phyloP scores from a whole-genome alignment of 495 filamentous ascomycete species.

The Durotheca rogersii region DNA sequence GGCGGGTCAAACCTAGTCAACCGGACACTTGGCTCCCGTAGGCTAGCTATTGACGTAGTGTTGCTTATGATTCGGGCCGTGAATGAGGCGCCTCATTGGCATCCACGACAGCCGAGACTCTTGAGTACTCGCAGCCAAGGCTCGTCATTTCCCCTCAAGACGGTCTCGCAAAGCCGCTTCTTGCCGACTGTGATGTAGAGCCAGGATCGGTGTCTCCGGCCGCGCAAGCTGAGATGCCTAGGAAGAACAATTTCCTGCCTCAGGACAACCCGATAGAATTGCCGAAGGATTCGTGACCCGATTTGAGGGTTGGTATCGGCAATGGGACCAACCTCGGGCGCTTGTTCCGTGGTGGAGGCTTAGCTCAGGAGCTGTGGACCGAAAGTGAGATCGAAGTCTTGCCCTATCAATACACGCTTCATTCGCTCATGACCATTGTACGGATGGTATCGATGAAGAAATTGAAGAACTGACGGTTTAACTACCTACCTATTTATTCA shows the following conservation, averaged over 20 bases:
- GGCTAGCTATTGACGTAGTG: background rate
- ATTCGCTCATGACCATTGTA: too few relatives aligned
- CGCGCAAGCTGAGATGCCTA: background rate
- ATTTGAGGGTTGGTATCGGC: constrained; percentile 2
- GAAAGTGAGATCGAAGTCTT: too few relatives aligned
- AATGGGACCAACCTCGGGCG: too few relatives aligned
- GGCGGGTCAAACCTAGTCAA: constrained; percentile 2
- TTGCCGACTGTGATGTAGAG: background rate
- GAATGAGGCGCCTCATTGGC: background rate
- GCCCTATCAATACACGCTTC: too few relatives aligned
- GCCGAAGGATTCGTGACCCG: background rate
- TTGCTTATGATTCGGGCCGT: background rate
- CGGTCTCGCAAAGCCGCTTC: background rate
- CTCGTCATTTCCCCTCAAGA: background rate
- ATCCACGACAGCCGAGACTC: constrained; percentile 1
- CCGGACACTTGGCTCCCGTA: background rate
- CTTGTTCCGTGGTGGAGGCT: too few relatives aligned
- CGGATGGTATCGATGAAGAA: too few relatives aligned
- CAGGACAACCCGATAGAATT: constrained; percentile 3
- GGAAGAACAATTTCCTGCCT: background rate
- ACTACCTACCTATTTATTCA: too few relatives aligned
- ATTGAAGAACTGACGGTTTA: too few relatives aligned
- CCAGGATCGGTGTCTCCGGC: constrained; percentile 4
- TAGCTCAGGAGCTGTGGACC: too few relatives aligned
- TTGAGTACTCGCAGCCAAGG: background rate